Conservation (phyloP, 495 filamentous ascomycete species). For the Hyaloscypha hepaticicola region DNA sequence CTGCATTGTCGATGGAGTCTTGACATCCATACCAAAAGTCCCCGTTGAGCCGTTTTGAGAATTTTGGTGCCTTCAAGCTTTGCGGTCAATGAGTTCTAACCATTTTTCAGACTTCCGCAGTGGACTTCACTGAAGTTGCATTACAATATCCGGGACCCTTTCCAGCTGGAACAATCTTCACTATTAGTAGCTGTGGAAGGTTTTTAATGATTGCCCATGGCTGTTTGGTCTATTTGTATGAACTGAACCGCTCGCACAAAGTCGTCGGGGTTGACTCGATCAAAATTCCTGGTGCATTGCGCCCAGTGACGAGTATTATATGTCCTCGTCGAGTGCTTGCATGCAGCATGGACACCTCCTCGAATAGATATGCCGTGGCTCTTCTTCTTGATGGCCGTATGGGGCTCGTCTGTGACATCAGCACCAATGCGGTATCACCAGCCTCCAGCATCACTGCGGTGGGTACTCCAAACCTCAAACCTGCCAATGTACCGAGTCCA, state of each 20-base stretch:
- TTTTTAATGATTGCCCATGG: slow-evolving; percentile 59
- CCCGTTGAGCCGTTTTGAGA: no score
- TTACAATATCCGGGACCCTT: slow-evolving; percentile 25
- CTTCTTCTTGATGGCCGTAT: slow-evolving; percentile 60
- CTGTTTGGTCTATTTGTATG: slow-evolving; percentile 61
- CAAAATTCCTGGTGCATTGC: slow-evolving; percentile 35
- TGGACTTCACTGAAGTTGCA: slow-evolving; percentile 39
- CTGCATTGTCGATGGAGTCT: no score
- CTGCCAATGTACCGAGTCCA: background rate
- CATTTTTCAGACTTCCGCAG: slow-evolving; percentile 16
- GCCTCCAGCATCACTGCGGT: slow-evolving; percentile 7
- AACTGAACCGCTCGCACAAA: slow-evolving; percentile 37
- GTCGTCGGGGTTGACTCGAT: slow-evolving; percentile 11
- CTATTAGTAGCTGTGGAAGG: slow-evolving; percentile 57
- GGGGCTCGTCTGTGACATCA: slow-evolving; percentile 62
- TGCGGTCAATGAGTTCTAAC: slow-evolving; percentile 29
- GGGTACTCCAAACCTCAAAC: slow-evolving; percentile 26
- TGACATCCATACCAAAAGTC: no score
- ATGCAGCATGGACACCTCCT: slow-evolving; percentile 64
- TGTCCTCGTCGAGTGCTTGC: slow-evolving; percentile 61
- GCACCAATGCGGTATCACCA: background rate
- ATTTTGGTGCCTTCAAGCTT: background rate
- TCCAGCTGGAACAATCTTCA: slow-evolving; percentile 42
- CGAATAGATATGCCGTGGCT: slow-evolving; percentile 55
- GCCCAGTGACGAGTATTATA: slow-evolving; percentile 51